Evolutionary conservation across 768 basidiomycete genomes (phyloP).

Genomic region (Termitomyces sp.): DNA sequence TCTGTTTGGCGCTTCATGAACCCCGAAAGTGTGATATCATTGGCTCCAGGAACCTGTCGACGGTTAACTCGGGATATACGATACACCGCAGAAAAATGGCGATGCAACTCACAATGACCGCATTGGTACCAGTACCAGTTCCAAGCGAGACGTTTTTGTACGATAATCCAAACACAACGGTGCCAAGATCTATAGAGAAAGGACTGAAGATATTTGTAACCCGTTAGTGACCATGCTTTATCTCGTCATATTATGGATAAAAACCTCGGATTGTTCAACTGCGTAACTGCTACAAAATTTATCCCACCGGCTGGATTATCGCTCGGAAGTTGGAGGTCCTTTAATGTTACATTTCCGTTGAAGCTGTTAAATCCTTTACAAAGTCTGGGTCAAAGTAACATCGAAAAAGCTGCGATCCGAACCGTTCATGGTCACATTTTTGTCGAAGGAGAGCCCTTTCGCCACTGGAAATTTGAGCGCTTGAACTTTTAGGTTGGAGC

Average conservation of each 20-base stretch:
- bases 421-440: slow-evolving; percentile 54
- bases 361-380: slow-evolving; percentile 55
- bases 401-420: slow-evolving; percentile 1
- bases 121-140: slow-evolving; percentile 44
- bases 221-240: neutral
- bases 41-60: slow-evolving; percentile 42
- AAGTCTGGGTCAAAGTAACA: neutral
- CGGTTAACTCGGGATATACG: neutral
- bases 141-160: slow-evolving; percentile 57
- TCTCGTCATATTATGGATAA: neutral
- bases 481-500: slow-evolving; percentile 52
- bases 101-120: slow-evolving; percentile 39
- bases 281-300: slow-evolving; percentile 52
- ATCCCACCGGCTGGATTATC: slow-evolving; percentile 67
- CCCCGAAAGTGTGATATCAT: slow-evolving; percentile 55
- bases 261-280: slow-evolving; percentile 54
- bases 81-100: neutral
- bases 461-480: slow-evolving; percentile 65
- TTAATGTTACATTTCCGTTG: slow-evolving; percentile 44
- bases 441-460: slow-evolving; percentile 60
- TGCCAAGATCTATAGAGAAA: slow-evolving; percentile 65
- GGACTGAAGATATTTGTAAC: slow-evolving; percentile 33
- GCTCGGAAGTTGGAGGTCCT: slow-evolving; percentile 59
- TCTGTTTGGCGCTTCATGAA: slow-evolving; percentile 47
- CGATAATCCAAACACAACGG: slow-evolving; percentile 53